phyloP scores from a whole-genome alignment of 805 yeast species.

The Ogataea polymorpha region DNA sequence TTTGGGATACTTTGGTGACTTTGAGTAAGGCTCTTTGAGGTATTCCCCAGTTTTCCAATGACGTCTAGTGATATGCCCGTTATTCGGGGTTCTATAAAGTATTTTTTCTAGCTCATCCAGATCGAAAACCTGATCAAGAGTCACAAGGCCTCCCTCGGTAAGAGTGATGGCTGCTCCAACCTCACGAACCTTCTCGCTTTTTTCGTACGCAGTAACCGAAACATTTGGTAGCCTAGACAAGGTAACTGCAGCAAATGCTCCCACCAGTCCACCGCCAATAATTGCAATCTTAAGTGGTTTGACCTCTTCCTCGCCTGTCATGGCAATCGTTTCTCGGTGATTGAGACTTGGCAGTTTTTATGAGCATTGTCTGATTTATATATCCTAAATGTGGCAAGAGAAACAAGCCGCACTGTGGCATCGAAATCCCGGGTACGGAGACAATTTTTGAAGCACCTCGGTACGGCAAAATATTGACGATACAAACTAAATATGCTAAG shows the following conservation, averaged over 20 bases:
- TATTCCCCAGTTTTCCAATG: constrained; percentile 14
- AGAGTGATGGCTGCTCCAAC: constrained; percentile 12
- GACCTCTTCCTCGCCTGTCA: too few relatives aligned
- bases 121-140: constrained; percentile 3
- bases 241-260: constrained; percentile 8
- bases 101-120: constrained; percentile 5
- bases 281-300: constrained; percentile 4
- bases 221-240: constrained; percentile 8
- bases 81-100: not conserved
- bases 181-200: constrained; percentile 5
- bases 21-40: not conserved
- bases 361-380: too few relatives aligned
- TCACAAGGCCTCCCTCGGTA: constrained; percentile 6
- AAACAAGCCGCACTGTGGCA: too few relatives aligned
- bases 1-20: not conserved
- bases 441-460: too few relatives aligned
- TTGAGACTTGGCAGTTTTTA: too few relatives aligned
- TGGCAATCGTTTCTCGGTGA: too few relatives aligned
- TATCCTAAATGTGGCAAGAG: too few relatives aligned
- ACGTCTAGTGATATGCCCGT: constrained; percentile 6
- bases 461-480: too few relatives aligned
- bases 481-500: too few relatives aligned
- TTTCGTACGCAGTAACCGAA: constrained; percentile 8
- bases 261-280: constrained; percentile 11
- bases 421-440: too few relatives aligned